Base-by-base conservation (phyloP, 2,329 filamentous ascomycete species). In the Teratosphaeriaceae sp. region DNA sequence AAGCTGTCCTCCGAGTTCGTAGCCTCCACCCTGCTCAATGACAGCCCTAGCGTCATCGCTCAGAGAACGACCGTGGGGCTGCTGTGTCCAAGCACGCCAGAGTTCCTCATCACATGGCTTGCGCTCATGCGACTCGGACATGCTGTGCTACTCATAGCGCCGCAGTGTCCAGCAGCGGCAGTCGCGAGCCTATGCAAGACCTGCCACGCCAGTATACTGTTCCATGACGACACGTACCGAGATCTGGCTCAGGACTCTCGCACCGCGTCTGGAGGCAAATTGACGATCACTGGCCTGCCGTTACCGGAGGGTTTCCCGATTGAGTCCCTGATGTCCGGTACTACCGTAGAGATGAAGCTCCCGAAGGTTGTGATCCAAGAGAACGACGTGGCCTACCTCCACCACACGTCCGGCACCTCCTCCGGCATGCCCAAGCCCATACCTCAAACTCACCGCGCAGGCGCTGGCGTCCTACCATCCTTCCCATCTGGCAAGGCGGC, bases 381-480 rank as follows among this genome's bases (percentile, higher is more conserved):
- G 6, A 50, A 51, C 1, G 68, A 74, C 11, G 56, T 72, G 12
- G 78, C 79, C 0, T 82, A 80, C 55, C 63, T 80, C 19, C 73
- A 75, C 49, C 79, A 84, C 52, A 81, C 79, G 0, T 84, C 80
- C 1, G 80, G 79, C 1, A 84, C 80, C 2, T 81, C 79, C 0
- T 76, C 74, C 0, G 79, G 79, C 0, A 57, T 78, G 1, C 79
- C 80, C 0, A 83, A 83, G 45, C 76, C 77, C 0, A 80, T 84
- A 1, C 69, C 71, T 0, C 78, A 83, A 45, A 70, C 66, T 1
- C 76, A 82, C 53, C 67, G 67, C 35, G 75, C 68, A 9, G 75
- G 72, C 2, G 69, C 79, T 3, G 73, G 72, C 2, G 74, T 75
- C 0, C 65, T 82, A 0, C 76, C 78, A 6, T 59, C 59, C 2